These are phyloP conservation scores for Metschnikowia chrysomelidarum DNA, from an alignment of 805 yeast genomes.

Conservation along the genomic window DNA sequence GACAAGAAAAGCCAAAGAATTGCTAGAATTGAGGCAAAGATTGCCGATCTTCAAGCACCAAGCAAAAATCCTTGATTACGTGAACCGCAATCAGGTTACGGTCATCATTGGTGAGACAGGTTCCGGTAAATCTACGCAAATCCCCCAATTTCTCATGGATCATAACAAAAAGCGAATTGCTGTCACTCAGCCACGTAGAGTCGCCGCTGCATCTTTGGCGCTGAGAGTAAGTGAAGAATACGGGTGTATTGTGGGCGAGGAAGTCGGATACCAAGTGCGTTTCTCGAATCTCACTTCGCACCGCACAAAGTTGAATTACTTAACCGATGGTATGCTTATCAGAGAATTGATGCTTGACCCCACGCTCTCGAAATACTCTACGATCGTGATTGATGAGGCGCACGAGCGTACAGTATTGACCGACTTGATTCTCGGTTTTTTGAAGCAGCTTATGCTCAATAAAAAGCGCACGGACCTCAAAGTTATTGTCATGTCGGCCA, in stretches of 20 bases:
- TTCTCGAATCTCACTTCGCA: constrained; percentile 67
- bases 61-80: constrained; percentile 55
- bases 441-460: constrained; percentile 58
- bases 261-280: constrained; percentile 91
- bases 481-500: constrained; percentile 92
- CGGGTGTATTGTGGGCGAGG: constrained; percentile 73
- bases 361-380: constrained; percentile 59
- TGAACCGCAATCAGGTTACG: constrained; percentile 61
- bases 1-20: constrained; percentile 38
- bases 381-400: constrained; percentile 91
- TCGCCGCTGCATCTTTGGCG: constrained; percentile 94
- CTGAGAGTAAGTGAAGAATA: constrained; percentile 87
- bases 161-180: constrained; percentile 60
- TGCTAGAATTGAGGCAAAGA: constrained; percentile 51
- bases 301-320: constrained; percentile 71
- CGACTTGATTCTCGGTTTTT: constrained; percentile 84
- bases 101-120: constrained; percentile 96
- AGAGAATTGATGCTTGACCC: constrained; percentile 85
- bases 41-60: constrained; percentile 78
- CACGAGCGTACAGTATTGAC: constrained; percentile 95
- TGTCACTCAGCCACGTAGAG: constrained; percentile 96
- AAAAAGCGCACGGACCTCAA: constrained; percentile 57
- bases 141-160: constrained; percentile 84
- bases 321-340: constrained; percentile 96
- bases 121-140: constrained; percentile 96